These are phyloP conservation scores for Diaporthe sp. DNA, from an alignment of 2,329 filamentous ascomycete genomes.

Conservation along the genomic window DNA sequence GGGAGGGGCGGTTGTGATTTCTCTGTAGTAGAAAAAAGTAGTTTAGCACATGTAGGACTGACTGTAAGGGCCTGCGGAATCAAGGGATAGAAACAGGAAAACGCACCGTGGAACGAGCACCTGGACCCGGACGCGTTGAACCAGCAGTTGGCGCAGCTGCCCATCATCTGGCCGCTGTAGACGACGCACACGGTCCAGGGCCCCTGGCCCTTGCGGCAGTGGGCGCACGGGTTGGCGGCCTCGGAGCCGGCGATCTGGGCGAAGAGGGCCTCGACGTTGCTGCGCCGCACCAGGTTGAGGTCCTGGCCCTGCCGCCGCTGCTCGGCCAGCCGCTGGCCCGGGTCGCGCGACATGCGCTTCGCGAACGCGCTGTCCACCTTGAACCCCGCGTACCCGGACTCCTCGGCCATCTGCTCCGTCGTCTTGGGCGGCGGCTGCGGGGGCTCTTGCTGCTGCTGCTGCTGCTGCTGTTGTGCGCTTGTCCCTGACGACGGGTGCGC, in stretches of 20 bases:
- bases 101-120: constrained; percentile 72
- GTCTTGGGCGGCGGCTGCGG: constrained; percentile 52
- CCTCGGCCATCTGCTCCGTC: constrained; percentile 62
- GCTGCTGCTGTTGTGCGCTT: background rate
- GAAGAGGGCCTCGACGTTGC: constrained; percentile 72
- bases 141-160: constrained; percentile 74
- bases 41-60: background rate
- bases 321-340: constrained; percentile 62
- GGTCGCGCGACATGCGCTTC: constrained; percentile 65
- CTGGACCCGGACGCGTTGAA: constrained; percentile 72
- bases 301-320: constrained; percentile 68
- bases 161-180: constrained; percentile 72
- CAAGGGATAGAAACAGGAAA: constrained; percentile 36
- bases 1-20: constrained; percentile 36
- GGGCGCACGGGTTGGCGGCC: constrained; percentile 66
- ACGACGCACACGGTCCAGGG: constrained; percentile 72
- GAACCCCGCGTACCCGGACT: constrained; percentile 62
- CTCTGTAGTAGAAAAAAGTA: constrained; percentile 14
- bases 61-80: background rate
- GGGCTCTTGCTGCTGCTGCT: constrained; percentile 43
- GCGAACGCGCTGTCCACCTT: constrained; percentile 67
- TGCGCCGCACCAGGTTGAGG: constrained; percentile 69
- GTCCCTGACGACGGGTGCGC: background rate
- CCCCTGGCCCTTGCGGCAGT: constrained; percentile 71
- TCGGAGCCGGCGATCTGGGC: constrained; percentile 68